Evolutionary conservation across 441 rosid genomes (phyloP), one percentile per base, ranked within the genome.

Genomic region (Gossypium aridum): DNA sequence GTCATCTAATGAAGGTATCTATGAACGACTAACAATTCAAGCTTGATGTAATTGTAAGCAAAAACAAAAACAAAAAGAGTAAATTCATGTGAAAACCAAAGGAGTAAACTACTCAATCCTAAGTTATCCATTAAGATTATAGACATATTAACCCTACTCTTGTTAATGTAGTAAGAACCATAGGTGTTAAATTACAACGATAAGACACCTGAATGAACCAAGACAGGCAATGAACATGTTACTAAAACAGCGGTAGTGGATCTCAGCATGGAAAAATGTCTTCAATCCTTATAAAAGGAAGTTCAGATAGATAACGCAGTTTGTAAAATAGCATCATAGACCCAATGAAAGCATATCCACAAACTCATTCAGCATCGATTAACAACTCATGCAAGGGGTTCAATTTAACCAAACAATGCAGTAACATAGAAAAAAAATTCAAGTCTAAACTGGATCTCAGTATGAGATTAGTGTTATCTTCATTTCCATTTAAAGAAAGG

Each of bases 261-360:
- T 74, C 78, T 73, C 78, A 76, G 65, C 37, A 53, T 47, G 3
- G 7, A 26, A 14, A 2, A 28, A 17, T 26, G 70, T 75, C 80
- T 56, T 75, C 81, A 75, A 64, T 47, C 57, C 67, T 67, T 47
- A 31, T 2, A 16, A 61, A 26, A 45, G 59, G 47, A 70, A 26
- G 2, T 5, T 2, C 84, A 84, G 86, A 73, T 54, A 88, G 89
- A 86, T 81, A 86, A 81, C 81, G 84, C 86, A 84, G 89, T 77
- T 83, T 31, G 0, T 31, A 55, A 34, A 28, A 0, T 72, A 14
- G 75, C 83, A 88, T 82, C 86, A 82, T 65, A 3, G 84, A 82
- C 80, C 85, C 81, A 82, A 75, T 10, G 7, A 54, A 20, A 69
- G 12, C 73, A 64, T 57, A 39, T 45, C 22, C 31, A 43, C 28